Base-by-base conservation (phyloP, 1,139 yeast genomes). In the Pichia sp. region DNA sequence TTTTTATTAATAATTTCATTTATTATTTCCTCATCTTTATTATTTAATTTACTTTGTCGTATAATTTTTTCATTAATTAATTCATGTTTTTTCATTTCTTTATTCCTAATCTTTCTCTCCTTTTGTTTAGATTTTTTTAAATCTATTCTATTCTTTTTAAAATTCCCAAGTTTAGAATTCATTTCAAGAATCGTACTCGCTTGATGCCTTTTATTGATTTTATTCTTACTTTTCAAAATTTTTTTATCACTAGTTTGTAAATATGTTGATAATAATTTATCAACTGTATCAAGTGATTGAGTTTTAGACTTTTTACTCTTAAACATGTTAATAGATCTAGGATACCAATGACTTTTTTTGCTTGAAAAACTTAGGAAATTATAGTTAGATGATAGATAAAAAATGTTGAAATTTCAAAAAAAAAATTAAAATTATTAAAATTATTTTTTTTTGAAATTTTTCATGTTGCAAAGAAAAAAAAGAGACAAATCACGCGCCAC, bases 1-100 rank as follows among this genome's bases (percentile, higher is more conserved):
- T 82, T 82, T 53, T 66, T 70, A 43, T 67, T 70, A 2, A 78
- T 67, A 23, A 80, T 64, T 52, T 69, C 71, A 44, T 71, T 67
- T 50, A 81, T 64, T 2, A 58, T 64, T 10, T 64, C 64, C 1
- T 62, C 55, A 29, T 63, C 59, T 32, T 68, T 64, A 51, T 72
- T 65, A 42, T 73, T 68, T 49, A 79, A 66, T 52, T 75, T 76
- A 20, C 83, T 81, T 44, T 69, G 57, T 52, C 71, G 73, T 41
- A 68, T 67, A 41, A 80, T 66, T 50, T 68, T 66, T 35, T 66
- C 64, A 20, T 73, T 68, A 23, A 61, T 57, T n/a, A 61, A 65
- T 30, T 61, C 59, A 32, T 63, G 61, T 47, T 66, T 65, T 51
- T 64, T 70, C 32, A 72, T 65, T 41, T 63, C 64, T 38, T 62